A percentile compares a stretch with the other conserved stretches of the same genome.
These are phyloP conservation scores for Pythium oligandrum DNA, from an alignment of 352 stramenopile genomes.

Conservation along the genomic window DNA sequence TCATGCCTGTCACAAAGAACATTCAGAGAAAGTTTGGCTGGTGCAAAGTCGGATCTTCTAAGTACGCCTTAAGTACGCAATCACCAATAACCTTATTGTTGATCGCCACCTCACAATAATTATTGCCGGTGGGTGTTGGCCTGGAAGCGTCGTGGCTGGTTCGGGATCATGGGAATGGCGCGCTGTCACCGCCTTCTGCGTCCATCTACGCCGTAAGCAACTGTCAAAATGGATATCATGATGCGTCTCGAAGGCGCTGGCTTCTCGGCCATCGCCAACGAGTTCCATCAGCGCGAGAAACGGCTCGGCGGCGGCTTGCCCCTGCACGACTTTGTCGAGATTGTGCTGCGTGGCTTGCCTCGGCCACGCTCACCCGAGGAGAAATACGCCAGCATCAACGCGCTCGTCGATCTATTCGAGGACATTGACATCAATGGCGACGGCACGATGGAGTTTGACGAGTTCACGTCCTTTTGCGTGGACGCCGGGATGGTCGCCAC, in stretches of 20 bases:
- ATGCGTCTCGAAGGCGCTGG: slow-evolving; percentile 72
- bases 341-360: slow-evolving; percentile 58
- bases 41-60: neutral
- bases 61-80: no score
- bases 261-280: slow-evolving; percentile 74
- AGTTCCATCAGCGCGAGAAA: slow-evolving; percentile 65
- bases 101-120: no score
- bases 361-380: slow-evolving; percentile 34
- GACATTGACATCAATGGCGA: slow-evolving; percentile 89
- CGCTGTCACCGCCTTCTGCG: no score
- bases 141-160: no score
- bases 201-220: neutral
- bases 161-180: no score
- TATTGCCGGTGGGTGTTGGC: no score
- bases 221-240: slow-evolving; percentile 66
- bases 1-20: slow-evolving; percentile 23
- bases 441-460: slow-evolving; percentile 78
- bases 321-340: slow-evolving; percentile 77
- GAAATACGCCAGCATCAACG: slow-evolving; percentile 45
- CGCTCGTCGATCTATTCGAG: slow-evolving; percentile 76
- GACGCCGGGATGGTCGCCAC: slow-evolving; percentile 81
- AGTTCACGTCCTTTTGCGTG: slow-evolving; percentile 86
- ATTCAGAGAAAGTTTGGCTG: slow-evolving; percentile 27
- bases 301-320: slow-evolving; percentile 49
- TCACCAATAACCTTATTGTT: no score